phyloP scores from a whole-genome alignment of 306 rosid species.

The Vicia faba region DNA sequence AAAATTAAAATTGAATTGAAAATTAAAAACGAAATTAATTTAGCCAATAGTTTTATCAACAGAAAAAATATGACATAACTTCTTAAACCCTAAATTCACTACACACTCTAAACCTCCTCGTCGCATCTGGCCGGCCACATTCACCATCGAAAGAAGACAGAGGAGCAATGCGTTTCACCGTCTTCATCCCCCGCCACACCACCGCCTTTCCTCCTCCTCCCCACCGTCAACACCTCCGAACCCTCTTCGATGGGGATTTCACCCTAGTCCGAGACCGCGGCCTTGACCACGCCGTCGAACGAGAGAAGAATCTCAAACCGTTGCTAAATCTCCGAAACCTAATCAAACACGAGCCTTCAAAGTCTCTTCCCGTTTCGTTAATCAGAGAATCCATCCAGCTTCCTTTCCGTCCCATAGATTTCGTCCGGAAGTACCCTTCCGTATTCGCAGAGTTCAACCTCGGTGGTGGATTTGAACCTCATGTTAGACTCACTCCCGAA shows the following conservation, averaged over 20 bases:
- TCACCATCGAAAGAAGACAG: not conserved
- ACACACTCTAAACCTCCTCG: not conserved
- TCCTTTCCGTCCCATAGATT: constrained; percentile 70
- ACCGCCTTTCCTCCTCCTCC: constrained; percentile 20
- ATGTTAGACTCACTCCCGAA: constrained; percentile 53
- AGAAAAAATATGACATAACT: too few species aligned
- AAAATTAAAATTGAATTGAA: too few species aligned
- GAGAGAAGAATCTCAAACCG: constrained; percentile 66
- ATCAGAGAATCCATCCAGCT: constrained; percentile 50
- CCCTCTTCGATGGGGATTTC: constrained; percentile 46
- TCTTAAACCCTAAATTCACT: constrained; percentile 7
- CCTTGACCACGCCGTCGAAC: constrained; percentile 86
- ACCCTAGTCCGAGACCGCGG: constrained; percentile 81
- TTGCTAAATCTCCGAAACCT: constrained; percentile 57
- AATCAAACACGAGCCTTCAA: constrained; percentile 68
- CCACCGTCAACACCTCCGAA: constrained; percentile 39
- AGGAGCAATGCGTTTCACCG: constrained; percentile 15
- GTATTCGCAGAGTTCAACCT: constrained; percentile 65
- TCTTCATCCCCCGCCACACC: constrained; percentile 36
- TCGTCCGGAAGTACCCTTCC: constrained; percentile 69
- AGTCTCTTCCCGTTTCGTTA: constrained; percentile 69
- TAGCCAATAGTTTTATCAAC: too few species aligned
- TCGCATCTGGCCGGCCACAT: not conserved
- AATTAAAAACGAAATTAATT: too few species aligned
- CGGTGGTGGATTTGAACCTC: constrained; percentile 48